Percentiles rank a stretch among this genome's conserved stretches.
These are phyloP conservation scores for Talaromyces atroroseus DNA, from an alignment of 2,329 filamentous ascomycete genomes.

Conservation along the genomic window DNA sequence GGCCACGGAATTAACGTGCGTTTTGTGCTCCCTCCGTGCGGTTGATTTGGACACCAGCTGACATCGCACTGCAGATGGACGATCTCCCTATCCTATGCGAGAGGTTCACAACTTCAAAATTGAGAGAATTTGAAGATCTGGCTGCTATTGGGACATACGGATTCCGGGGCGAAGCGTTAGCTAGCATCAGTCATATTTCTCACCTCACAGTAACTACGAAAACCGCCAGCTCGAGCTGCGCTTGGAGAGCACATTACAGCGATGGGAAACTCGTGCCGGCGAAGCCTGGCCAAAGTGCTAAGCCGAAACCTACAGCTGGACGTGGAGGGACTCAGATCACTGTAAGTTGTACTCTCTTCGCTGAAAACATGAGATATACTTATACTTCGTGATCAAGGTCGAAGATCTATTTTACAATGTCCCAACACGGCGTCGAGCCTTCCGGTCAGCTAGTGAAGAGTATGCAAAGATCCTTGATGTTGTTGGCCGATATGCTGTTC, in stretches of 20 bases:
- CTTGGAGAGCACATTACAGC: conserved; percentile 84
- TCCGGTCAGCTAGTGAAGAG: conserved; percentile 86
- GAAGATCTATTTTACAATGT: conserved; percentile 98
- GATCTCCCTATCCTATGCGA: conserved; percentile 90
- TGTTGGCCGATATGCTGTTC: conserved; percentile 86
- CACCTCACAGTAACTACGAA: conserved; percentile 93
- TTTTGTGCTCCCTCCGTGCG: conserved; percentile 12
- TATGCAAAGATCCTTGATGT: conserved; percentile 97
- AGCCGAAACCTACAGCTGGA: conserved; percentile 83
- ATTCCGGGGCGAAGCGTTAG: conserved; percentile 93
- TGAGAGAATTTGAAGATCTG: conserved; percentile 89
- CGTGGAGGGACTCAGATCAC: conserved; percentile 89
- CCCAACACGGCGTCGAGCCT: conserved; percentile 78
- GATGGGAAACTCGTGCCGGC: conserved; percentile 73
- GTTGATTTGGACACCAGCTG: background rate
- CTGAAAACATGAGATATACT: background rate
- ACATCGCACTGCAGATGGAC: conserved; percentile 61
- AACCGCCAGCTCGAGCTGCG: conserved; percentile 78
- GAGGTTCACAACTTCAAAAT: conserved; percentile 92
- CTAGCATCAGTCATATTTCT: conserved; percentile 97
- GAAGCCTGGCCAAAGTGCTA: conserved; percentile 80
- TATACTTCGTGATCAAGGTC: conserved; percentile 44
- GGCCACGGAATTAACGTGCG: conserved; percentile 87
- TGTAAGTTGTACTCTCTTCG: conserved; percentile 38
- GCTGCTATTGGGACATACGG: conserved; percentile 88